Base-by-base conservation (phyloP, 345 rosid species). In the Gossypium thurberi region DNA sequence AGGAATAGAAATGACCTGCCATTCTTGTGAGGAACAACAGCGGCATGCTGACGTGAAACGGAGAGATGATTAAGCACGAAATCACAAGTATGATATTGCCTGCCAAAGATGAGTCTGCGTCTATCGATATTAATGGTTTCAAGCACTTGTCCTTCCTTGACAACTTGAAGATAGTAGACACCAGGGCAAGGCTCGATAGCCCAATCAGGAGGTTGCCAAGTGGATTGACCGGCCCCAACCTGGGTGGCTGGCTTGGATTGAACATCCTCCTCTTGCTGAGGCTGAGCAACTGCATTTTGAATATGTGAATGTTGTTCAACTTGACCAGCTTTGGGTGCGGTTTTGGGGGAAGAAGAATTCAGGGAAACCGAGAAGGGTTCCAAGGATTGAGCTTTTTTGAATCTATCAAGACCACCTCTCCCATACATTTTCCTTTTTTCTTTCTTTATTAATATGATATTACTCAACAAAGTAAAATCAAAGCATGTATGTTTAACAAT, bases 201-300 rank as follows among this genome's bases (percentile, higher is more conserved):
- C 98, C 98, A 93, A 75, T 93, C 97, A 46, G 98, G 98, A 8
- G 96, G 97, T 79, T 85, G 90, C 98, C 98, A 93, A 43, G 81
- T 81, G 9, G 98, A 93, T 69, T 91, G 97, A 37, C 98, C 89
- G 9, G 87, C 96, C 62, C 98, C 98, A 55, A 90, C 71, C 74
- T 88, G 90, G 10, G 89, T 88, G 73, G 68, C 68, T 48, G 67
- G 85, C 78, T 80, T 89, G 52, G 87, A 21, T 75, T 86, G 89
- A 68, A 25, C 4, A 12, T 50, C 59, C 21, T 68, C 87, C 82
- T 80, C 93, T 15, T 70, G 77, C 64, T 60, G 85, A 65, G 21
- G 48, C 51, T 70, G 84, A 26, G 33, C 40, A 33, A 21, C 25
- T 10, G 52, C 70, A 57, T 59, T 67, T 65, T 74, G 80, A 59